Base-by-base conservation (phyloP, 1,139 yeast species). In the Pichia sp. region DNA sequence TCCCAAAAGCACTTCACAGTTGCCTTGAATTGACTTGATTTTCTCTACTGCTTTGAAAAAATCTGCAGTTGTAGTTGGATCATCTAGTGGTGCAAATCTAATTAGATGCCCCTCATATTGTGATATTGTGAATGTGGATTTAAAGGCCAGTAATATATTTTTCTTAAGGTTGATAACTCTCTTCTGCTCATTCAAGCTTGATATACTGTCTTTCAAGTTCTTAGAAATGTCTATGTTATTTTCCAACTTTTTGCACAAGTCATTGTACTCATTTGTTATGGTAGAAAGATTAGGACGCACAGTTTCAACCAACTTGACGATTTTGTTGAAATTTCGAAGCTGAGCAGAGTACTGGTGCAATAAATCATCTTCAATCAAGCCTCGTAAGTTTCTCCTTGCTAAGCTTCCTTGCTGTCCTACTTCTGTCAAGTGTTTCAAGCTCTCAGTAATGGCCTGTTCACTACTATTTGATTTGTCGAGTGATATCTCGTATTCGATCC, bases 351-450 rank as follows among this genome's bases (percentile, higher is more conserved):
- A 85, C 37, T 74, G 74, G 44, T 70, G 74, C 39, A 86, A 63
- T 29, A 85, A 63, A 40, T 83, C 87, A n/a, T 67, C 66, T 50
- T 86, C 95, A 13, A 86, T 66, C 35, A 72, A 74, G 30, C 86
- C 76, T 37, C 86, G 66, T 39, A 86, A 62, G 32, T 74, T 69
- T 47, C 82, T 69, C 57, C 76, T 69, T 4, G 75, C 60, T 26
- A 75, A 62, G 2, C 76, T 66, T 0, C 86, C 85, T n/a, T 66
- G 49, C 21, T 74, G 57, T 9, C 74, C 79, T 0, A 82, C 67
- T 29, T 70, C 69, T 10, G 74, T 67, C 30, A 77, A 53, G 25
- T 63, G 16, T 60, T 17, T 32, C 38, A 17, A 29, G 26, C 24
- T 17, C 17, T 11, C 6, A 12, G 2, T 26, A 9, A 26, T 16